A percentile compares a stretch with the other conserved stretches of the same genome.
These are phyloP conservation scores for Chaetothyriales sp. DNA, from an alignment of 2,329 filamentous ascomycete genomes.

Conservation along the genomic window DNA sequence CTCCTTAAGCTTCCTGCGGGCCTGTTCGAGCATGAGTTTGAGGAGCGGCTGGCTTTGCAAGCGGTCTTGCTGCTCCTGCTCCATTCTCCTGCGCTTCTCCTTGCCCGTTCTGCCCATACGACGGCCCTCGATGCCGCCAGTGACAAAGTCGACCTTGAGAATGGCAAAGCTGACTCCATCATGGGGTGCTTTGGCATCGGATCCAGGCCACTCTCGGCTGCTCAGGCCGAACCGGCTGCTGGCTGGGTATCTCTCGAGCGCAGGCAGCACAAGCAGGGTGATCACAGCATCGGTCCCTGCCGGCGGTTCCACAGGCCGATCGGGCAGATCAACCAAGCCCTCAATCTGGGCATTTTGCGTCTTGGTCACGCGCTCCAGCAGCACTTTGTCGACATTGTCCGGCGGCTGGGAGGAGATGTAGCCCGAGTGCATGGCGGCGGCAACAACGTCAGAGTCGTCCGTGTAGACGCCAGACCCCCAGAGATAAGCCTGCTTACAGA, in stretches of 20 bases:
- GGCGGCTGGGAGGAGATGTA: conserved; percentile 85
- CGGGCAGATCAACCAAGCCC: conserved; percentile 28
- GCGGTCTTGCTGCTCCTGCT: conserved; percentile 21
- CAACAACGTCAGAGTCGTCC: conserved; percentile 86
- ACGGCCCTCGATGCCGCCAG: conserved; percentile 42
- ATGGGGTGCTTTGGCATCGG: conserved; percentile 43
- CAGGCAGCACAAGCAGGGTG: conserved; percentile 67
- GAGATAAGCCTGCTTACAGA: conserved; percentile 62
- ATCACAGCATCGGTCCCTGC: conserved; percentile 68
- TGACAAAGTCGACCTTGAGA: conserved; percentile 66
- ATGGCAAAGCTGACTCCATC: conserved; percentile 86
- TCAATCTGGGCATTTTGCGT: conserved; percentile 32
- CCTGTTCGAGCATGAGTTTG: conserved; percentile 8
- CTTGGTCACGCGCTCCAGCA: conserved; percentile 45
- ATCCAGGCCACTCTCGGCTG: conserved; percentile 53
- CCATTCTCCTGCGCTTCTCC: conserved; percentile 35
- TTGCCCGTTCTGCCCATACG: conserved; percentile 33
- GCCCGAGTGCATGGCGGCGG: conserved; percentile 81
- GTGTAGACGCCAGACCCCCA: conserved; percentile 95
- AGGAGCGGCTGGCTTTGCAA: conserved; percentile 10
- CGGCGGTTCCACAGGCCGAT: conserved; percentile 36
- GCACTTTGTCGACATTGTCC: conserved; percentile 54
- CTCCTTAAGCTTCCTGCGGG: neutral
- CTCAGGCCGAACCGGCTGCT: conserved; percentile 66
- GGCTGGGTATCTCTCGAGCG: conserved; percentile 59